phyloP scores from a whole-genome alignment of 257 asterid species.

The Capsicum rhomboideum region DNA sequence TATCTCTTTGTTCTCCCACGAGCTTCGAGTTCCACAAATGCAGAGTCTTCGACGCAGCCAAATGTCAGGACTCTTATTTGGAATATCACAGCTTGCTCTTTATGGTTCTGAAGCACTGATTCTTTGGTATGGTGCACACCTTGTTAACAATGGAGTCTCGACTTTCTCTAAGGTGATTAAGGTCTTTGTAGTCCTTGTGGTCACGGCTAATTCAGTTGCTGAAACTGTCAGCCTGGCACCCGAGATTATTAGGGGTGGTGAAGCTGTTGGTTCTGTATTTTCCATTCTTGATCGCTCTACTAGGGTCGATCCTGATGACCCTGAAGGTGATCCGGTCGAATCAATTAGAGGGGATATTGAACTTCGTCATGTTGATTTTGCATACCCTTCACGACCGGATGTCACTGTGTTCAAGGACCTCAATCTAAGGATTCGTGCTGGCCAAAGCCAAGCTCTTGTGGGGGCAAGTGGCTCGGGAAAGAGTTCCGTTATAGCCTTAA shows the following conservation, averaged over 20 bases:
- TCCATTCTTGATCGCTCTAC: conserved; percentile 83
- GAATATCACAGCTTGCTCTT: conserved; percentile 97
- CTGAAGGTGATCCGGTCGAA: conserved; percentile 66
- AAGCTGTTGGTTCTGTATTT: conserved; percentile 88
- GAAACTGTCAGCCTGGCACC: conserved; percentile 97
- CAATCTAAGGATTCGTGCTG: conserved; percentile 78
- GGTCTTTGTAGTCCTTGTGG: conserved; percentile 84
- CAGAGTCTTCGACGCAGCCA: conserved; percentile 73
- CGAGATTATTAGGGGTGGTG: conserved; percentile 89
- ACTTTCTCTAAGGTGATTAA: conserved; percentile 91
- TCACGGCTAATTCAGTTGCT: conserved; percentile 93
- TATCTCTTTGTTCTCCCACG: conserved; percentile 58
- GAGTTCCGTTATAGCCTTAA: conserved; percentile 73
- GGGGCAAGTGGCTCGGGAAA: conserved; percentile 98
- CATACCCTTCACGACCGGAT: conserved; percentile 90
- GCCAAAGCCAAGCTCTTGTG: conserved; percentile 95
- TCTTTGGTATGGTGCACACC: conserved; percentile 91
- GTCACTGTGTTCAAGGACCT: conserved; percentile 77
- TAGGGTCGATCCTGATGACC: conserved; percentile 73
- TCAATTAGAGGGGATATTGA: conserved; percentile 87
- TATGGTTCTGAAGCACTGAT: conserved; percentile 87
- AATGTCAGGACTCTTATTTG: conserved; percentile 65
- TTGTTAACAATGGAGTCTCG: conserved; percentile 64
- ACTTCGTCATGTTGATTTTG: conserved; percentile 84
- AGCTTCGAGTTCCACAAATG: conserved; percentile 66